Percentiles rank a stretch among this genome's conserved stretches.
These are phyloP conservation scores for Cairneyella variabilis DNA, from an alignment of 495 filamentous ascomycete genomes.

Conservation along the genomic window DNA sequence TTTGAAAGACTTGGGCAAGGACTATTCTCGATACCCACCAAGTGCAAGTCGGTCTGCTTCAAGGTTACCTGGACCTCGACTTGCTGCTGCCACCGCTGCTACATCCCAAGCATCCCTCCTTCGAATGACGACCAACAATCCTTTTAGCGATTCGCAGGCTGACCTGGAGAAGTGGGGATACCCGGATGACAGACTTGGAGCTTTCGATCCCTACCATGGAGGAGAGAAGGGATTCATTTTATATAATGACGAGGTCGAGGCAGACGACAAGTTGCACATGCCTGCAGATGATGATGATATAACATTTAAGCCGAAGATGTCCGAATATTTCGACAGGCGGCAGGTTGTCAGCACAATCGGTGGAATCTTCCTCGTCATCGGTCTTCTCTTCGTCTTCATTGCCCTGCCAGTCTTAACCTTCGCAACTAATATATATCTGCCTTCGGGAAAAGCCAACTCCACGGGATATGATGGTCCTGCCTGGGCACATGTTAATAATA, in stretches of 20 bases:
- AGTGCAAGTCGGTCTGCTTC: not conserved
- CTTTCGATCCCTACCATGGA: slow-evolving; percentile 28
- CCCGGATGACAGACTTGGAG: slow-evolving; percentile 39
- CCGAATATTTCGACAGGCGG: slow-evolving; percentile 36
- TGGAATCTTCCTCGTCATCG: slow-evolving; percentile 36
- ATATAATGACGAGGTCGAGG: slow-evolving; percentile 39
- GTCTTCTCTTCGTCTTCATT: slow-evolving; percentile 42
- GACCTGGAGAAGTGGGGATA: slow-evolving; percentile 29
- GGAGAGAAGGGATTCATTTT: slow-evolving; percentile 35
- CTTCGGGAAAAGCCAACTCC: slow-evolving; percentile 17
- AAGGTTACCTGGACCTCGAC: not conserved
- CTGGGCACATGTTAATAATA: slow-evolving; percentile 36
- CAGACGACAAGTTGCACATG: slow-evolving; percentile 47
- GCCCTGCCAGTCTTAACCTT: slow-evolving; percentile 41
- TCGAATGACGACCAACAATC: slow-evolving; percentile 19
- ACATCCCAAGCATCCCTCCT: slow-evolving; percentile 29
- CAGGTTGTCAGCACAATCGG: slow-evolving; percentile 38
- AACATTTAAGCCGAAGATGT: slow-evolving; percentile 33
- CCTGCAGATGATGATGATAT: slow-evolving; percentile 42
- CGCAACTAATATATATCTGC: slow-evolving; percentile 23
- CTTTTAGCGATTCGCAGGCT: slow-evolving; percentile 21
- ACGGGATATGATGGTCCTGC: slow-evolving; percentile 8
- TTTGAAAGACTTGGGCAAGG: slow-evolving; percentile 38
- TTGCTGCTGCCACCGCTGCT: too few relatives aligned
- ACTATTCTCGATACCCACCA: slow-evolving; percentile 43